phyloP scores from a whole-genome alignment of 2,329 filamentous ascomycete species.

The Verticillium alfalfae region DNA sequence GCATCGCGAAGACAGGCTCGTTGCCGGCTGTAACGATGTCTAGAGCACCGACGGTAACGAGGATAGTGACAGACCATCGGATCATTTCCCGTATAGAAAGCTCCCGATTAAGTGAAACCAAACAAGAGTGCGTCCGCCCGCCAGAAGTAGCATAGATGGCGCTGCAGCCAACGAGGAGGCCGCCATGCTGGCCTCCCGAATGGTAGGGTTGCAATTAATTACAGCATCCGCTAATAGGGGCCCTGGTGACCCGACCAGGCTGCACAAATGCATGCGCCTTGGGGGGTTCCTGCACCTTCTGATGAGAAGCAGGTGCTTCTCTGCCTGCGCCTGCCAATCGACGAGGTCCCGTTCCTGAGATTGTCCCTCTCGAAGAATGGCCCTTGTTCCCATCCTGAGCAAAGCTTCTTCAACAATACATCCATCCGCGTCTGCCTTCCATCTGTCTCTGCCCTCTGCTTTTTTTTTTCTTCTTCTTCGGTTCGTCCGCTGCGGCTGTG shows the following conservation, averaged over 20 bases:
- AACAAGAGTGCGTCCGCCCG: neutral
- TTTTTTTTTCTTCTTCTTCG: neutral
- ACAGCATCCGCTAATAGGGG: neutral
- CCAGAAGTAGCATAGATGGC: neutral
- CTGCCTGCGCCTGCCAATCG: neutral
- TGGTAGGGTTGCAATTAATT: neutral
- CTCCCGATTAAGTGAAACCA: too few species aligned
- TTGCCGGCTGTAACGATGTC: too few species aligned
- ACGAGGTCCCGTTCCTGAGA: neutral
- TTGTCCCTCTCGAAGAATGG: neutral
- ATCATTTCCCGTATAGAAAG: too few species aligned
- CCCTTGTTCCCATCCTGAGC: neutral
- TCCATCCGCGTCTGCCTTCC: neutral
- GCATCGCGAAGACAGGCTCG: too few species aligned
- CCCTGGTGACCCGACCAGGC: neutral
- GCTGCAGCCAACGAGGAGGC: neutral
- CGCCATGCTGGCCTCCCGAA: neutral
- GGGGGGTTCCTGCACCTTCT: neutral
- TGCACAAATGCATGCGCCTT: neutral
- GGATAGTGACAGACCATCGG: too few species aligned
- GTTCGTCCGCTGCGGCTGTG: neutral
- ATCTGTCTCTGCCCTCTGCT: neutral
- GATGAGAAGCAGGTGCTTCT: neutral
- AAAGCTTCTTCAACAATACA: neutral
- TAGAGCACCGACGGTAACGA: too few species aligned